These are phyloP conservation scores for Aegilops tauschii DNA, from an alignment of 176 grass and related monocot genomes.

Conservation along the genomic window DNA sequence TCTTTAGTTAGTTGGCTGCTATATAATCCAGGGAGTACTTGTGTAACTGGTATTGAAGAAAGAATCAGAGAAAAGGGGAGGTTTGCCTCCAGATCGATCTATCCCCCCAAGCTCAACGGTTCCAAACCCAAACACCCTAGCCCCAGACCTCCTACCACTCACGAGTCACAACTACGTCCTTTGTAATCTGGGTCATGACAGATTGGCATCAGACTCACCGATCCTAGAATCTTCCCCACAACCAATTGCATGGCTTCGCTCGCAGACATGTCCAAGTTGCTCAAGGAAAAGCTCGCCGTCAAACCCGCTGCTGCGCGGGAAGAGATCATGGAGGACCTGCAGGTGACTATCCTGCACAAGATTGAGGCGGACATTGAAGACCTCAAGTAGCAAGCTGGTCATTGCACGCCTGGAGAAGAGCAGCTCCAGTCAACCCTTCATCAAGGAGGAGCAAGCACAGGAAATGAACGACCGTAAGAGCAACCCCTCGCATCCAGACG, in stretches of 20 bases:
- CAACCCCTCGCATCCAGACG: neutral
- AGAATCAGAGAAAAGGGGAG: no score
- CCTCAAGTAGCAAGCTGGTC: neutral
- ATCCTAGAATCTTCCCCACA: neutral
- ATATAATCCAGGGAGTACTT: no score
- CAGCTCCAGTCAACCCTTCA: neutral
- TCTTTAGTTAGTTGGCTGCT: no score
- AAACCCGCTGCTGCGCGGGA: neutral
- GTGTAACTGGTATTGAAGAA: no score
- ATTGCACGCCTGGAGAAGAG: neutral
- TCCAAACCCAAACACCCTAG: no score
- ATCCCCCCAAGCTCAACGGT: no score
- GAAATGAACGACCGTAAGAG: neutral
- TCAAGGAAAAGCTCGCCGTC: neutral
- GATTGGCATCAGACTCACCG: neutral
- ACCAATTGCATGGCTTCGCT: neutral
- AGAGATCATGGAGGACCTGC: neutral
- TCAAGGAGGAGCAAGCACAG: neutral
- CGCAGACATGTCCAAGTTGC: neutral
- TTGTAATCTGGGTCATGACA: neutral
- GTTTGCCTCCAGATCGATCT: no score
- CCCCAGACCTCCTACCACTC: neutral
- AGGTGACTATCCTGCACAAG: neutral
- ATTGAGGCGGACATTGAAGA: neutral
- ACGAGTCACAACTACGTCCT: neutral